Conservation (phyloP, 305 asterid species). For the Coffea humblotiana region DNA sequence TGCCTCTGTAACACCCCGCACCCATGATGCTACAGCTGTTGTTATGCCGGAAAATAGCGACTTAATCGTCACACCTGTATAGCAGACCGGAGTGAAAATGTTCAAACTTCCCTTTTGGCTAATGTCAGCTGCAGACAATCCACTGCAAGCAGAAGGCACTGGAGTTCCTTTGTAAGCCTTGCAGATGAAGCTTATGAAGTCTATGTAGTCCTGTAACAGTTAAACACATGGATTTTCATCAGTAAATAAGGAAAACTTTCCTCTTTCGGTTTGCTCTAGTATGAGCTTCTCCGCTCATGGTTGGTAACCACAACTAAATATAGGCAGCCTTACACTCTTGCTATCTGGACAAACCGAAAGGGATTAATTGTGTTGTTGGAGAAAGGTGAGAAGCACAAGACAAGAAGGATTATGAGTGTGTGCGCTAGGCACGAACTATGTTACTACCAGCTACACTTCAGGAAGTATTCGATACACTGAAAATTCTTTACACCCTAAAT, state of each 20-base stretch:
- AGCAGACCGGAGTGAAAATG: constrained; percentile 20
- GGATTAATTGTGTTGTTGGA: not conserved
- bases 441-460: not conserved
- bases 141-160: constrained; percentile 36
- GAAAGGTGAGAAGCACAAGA: not conserved
- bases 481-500: not conserved
- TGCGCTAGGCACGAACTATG: not conserved
- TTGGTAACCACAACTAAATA: not conserved
- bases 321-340: not conserved
- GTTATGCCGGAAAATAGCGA: constrained; percentile 22
- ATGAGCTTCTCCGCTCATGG: not conserved
- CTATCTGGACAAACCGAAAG: not conserved
- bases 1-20: constrained; percentile 1
- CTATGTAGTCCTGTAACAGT: constrained; percentile 35
- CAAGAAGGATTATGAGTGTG: not conserved
- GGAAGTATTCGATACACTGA: not conserved
- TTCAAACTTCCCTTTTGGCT: constrained; percentile 3
- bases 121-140: constrained; percentile 9
- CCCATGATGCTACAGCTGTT: constrained; percentile 26
- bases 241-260: not conserved
- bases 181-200: constrained; percentile 39
- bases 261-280: not conserved
- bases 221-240: not conserved
- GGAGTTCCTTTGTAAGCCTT: constrained; percentile 42
- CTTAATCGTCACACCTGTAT: constrained; percentile 20